Conservation (phyloP, 768 basidiomycete species). For the Leucosporidium scottii region DNA sequence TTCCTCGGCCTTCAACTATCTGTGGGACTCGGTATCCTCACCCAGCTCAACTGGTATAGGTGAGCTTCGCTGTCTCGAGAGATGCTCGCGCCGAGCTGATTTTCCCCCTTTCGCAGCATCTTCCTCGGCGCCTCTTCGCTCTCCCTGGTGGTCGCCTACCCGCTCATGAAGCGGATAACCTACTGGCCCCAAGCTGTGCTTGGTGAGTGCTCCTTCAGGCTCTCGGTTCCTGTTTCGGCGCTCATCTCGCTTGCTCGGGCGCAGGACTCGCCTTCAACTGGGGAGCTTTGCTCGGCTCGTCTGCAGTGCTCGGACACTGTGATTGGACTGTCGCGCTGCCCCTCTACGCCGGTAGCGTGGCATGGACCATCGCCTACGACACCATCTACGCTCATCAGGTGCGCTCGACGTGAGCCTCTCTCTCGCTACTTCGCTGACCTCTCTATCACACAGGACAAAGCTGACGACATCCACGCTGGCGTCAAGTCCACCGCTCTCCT, state of each 20-base stretch:
- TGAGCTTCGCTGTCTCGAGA: conserved; percentile 41
- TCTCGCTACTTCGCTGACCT: conserved; percentile 1
- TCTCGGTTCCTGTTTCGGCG: not conserved
- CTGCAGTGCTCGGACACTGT: conserved; percentile 72
- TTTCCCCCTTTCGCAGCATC: conserved; percentile 53
- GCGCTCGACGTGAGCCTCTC: conserved; percentile 17
- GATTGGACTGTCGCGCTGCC: conserved; percentile 79
- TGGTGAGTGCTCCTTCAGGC: conserved; percentile 49
- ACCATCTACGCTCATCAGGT: conserved; percentile 98
- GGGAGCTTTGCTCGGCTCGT: conserved; percentile 94
- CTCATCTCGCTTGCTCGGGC: not conserved
- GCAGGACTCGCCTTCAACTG: conserved; percentile 92
- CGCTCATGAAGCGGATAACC: conserved; percentile 93
- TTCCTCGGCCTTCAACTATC: conserved; percentile 79
- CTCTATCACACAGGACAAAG: conserved; percentile 62
- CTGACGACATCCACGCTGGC: conserved; percentile 75
- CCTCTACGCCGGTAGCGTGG: conserved; percentile 78
- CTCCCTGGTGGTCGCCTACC: conserved; percentile 78
- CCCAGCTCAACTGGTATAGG: conserved; percentile 95
- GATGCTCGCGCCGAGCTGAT: not conserved
- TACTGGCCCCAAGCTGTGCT: conserved; percentile 95
- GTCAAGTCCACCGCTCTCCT: conserved; percentile 92
- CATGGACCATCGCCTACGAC: conserved; percentile 95
- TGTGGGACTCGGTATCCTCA: conserved; percentile 71
- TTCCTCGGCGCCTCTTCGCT: conserved; percentile 84